Evolutionary conservation across 2,329 filamentous ascomycete species (phyloP).

Genomic region (Ophiostoma ulmi): DNA sequence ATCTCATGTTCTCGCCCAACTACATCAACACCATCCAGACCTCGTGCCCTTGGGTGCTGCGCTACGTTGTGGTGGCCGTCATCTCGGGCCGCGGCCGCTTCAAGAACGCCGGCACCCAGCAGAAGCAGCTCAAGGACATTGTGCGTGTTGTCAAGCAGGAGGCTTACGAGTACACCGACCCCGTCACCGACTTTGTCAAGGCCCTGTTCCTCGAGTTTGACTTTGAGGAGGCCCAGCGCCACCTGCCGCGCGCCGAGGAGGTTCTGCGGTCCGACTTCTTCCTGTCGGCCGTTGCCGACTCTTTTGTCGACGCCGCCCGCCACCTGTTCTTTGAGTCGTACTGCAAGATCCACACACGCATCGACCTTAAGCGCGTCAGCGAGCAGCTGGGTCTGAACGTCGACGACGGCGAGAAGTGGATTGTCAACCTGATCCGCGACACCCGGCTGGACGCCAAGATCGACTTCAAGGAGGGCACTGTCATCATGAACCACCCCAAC

Average conservation of each 20-base stretch:
- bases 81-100: conserved; percentile 82
- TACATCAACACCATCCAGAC: conserved; percentile 99
- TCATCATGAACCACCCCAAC: conserved; percentile 98
- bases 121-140: conserved; percentile 98
- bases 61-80: conserved; percentile 89
- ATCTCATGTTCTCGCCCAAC: conserved; percentile 92
- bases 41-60: conserved; percentile 89
- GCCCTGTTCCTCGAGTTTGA: conserved; percentile 94
- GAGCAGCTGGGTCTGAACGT: conserved; percentile 84
- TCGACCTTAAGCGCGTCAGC: conserved; percentile 96
- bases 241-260: conserved; percentile 80
- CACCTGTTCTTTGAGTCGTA: conserved; percentile 98
- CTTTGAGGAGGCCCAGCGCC: conserved; percentile 91
- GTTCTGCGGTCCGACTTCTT: conserved; percentile 95
- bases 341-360: conserved; percentile 99
- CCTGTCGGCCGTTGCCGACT: conserved; percentile 74
- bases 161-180: conserved; percentile 94
- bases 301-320: conserved; percentile 87
- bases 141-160: conserved; percentile 95
- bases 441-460: conserved; percentile 98
- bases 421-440: conserved; percentile 97
- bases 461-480: conserved; percentile 96
- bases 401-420: conserved; percentile 99
- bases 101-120: conserved; percentile 80
- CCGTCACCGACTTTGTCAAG: conserved; percentile 92